Percentiles rank a stretch among this genome's conserved stretches.
phyloP scores from a whole-genome alignment of 2,329 filamentous ascomycete genomes.

The Colletotrichum ledebouriae region DNA sequence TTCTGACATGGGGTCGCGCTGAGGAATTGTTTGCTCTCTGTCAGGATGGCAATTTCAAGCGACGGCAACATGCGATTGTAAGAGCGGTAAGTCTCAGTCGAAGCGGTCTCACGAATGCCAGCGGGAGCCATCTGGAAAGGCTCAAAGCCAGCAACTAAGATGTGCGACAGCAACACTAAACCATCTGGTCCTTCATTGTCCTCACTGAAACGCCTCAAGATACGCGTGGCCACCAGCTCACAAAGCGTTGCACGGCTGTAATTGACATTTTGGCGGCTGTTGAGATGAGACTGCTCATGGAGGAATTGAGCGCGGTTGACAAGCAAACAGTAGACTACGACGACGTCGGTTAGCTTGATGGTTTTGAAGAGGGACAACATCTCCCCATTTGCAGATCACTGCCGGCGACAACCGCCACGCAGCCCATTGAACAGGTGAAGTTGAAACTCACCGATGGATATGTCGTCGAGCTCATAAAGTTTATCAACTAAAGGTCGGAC shows the following conservation, averaged over 20 bases:
- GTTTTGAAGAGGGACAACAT: no score
- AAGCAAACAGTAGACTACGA: slow-evolving; percentile 81
- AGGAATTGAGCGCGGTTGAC: slow-evolving; percentile 87
- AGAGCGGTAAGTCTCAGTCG: slow-evolving; percentile 61
- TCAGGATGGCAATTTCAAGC: slow-evolving; percentile 86
- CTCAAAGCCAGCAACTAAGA: slow-evolving; percentile 86
- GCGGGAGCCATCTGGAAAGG: slow-evolving; percentile 86
- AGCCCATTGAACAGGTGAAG: not conserved
- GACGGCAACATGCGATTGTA: slow-evolving; percentile 76
- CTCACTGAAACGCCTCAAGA: slow-evolving; percentile 83
- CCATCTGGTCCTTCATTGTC: slow-evolving; percentile 79
- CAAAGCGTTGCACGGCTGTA: slow-evolving; percentile 83
- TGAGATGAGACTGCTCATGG: slow-evolving; percentile 80
- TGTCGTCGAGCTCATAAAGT: slow-evolving; percentile 82
- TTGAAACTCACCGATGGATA: slow-evolving; percentile 74
- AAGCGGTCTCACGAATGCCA: slow-evolving; percentile 72
- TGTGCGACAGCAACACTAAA: slow-evolving; percentile 80
- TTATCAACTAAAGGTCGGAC: slow-evolving; percentile 87
- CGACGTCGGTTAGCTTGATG: not conserved
- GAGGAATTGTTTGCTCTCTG: slow-evolving; percentile 83
- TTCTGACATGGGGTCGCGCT: slow-evolving; percentile 84
- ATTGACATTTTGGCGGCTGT: slow-evolving; percentile 85
- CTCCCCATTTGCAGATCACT: no score
- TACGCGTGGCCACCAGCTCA: slow-evolving; percentile 83
- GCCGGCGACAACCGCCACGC: no score